A percentile compares a stretch with the other conserved stretches of the same genome.
These are phyloP conservation scores for Chaetothyriales sp. DNA, from an alignment of 2,329 filamentous ascomycete genomes.

Conservation along the genomic window DNA sequence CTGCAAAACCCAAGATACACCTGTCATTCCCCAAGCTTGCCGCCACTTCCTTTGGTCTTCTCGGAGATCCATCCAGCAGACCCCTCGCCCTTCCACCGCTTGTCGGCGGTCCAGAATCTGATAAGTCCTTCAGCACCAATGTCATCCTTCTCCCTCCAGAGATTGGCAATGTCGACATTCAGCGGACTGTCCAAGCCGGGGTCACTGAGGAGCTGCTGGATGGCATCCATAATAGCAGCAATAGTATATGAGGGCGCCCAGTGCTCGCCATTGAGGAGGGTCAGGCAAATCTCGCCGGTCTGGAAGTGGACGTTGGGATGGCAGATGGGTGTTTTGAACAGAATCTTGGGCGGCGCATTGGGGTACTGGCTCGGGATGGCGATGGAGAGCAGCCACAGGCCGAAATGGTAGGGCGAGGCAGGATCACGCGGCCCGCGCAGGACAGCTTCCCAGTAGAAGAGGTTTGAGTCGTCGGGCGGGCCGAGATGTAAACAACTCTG, in stretches of 20 bases:
- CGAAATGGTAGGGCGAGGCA: constrained; percentile 32
- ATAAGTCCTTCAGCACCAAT: constrained; percentile 32
- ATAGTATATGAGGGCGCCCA: constrained; percentile 84
- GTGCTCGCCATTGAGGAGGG: constrained; percentile 54
- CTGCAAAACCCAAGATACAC: not conserved
- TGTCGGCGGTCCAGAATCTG: constrained; percentile 32
- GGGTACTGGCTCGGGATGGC: constrained; percentile 65
- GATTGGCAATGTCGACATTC: constrained; percentile 34
- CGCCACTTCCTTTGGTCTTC: constrained; percentile 12
- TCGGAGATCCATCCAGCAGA: constrained; percentile 16
- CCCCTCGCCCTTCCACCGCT: constrained; percentile 28
- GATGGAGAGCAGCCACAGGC: constrained; percentile 72
- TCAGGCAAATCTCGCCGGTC: constrained; percentile 85
- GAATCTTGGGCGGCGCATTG: constrained; percentile 57
- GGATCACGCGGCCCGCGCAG: constrained; percentile 37
- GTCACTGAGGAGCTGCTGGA: constrained; percentile 32
- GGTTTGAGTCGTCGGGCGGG: constrained; percentile 40
- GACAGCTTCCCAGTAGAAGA: constrained; percentile 46
- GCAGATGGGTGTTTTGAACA: constrained; percentile 69
- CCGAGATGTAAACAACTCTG: constrained; percentile 42
- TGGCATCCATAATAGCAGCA: constrained; percentile 29
- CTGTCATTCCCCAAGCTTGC: constrained; percentile 9
- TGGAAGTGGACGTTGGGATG: constrained; percentile 64
- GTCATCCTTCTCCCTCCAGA: constrained; percentile 31
- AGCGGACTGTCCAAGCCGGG: constrained; percentile 33